Percentiles rank a stretch among this genome's conserved stretches.
phyloP scores from a whole-genome alignment of 208 protist genomes.

The Wallacemonas rigidus region DNA sequence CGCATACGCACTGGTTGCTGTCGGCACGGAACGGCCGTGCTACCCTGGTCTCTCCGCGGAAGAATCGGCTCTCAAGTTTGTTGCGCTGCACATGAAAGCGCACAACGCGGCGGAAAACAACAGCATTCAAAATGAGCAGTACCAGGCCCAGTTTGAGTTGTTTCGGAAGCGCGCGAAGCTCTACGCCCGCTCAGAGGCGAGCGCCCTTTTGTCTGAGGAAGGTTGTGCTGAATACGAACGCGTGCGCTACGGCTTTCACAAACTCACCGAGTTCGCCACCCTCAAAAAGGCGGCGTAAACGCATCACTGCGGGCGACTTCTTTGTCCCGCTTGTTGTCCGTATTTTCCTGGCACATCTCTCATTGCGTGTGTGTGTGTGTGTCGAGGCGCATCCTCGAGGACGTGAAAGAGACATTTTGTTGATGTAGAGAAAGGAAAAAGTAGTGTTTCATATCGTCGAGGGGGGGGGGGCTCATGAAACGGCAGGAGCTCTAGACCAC shows the following conservation, averaged over 20 bases:
- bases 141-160: slow-evolving; percentile 57
- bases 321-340: too few species aligned
- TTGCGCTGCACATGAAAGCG: slow-evolving; percentile 89
- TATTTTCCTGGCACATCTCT: too few species aligned
- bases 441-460: too few species aligned
- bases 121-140: slow-evolving; percentile 63
- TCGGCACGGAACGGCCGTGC: slow-evolving; percentile 60
- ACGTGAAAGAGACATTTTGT: too few species aligned
- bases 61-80: slow-evolving; percentile 88
- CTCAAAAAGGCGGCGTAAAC: slow-evolving; percentile 21
- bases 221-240: slow-evolving; percentile 51
- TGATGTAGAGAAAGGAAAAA: too few species aligned
- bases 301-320: too few species aligned
- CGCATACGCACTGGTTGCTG: slow-evolving; percentile 78
- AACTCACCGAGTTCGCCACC: slow-evolving; percentile 12
- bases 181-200: slow-evolving; percentile 42
- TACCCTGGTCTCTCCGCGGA: slow-evolving; percentile 84
- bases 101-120: slow-evolving; percentile 60
- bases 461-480: too few species aligned
- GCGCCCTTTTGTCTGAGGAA: slow-evolving; percentile 23
- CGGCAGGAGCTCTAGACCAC: too few species aligned
- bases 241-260: slow-evolving; percentile 18
- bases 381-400: too few species aligned
- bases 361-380: too few species aligned
- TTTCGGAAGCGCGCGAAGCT: slow-evolving; percentile 66